Conservation (phyloP, 2,329 filamentous ascomycete species). For the Pseudocercospora ulei region DNA sequence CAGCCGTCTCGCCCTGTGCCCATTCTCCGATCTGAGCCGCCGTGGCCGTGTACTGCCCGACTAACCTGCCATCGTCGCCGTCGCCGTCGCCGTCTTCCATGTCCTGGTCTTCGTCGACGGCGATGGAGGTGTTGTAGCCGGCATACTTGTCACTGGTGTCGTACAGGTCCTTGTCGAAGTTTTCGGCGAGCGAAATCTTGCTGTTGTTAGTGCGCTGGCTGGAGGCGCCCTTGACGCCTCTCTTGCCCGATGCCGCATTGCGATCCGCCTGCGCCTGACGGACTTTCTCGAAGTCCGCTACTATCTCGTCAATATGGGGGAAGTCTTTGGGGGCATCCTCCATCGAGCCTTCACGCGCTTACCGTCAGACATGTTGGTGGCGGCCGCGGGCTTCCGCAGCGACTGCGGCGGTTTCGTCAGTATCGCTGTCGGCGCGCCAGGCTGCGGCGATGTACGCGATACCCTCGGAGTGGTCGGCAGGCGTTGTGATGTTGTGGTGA, state of each 20-base stretch:
- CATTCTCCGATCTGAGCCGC: constrained; percentile 90
- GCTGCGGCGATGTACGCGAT: constrained; percentile 5
- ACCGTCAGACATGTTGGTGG: constrained; percentile 22
- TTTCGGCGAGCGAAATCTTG: constrained; percentile 78
- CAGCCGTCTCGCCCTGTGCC: constrained; percentile 75
- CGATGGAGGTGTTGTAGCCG: constrained; percentile 84
- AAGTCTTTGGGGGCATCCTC: no score
- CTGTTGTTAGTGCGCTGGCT: constrained; percentile 69
- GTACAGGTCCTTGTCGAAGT: constrained; percentile 81
- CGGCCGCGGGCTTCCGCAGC: constrained; percentile 12
- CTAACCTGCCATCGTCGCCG: constrained; percentile 57
- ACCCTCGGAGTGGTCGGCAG: constrained; percentile 13
- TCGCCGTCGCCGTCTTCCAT: constrained; percentile 61
- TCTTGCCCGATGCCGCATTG: constrained; percentile 64
- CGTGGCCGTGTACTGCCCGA: constrained; percentile 93
- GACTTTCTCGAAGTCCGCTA: constrained; percentile 75
- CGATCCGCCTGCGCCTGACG: constrained; percentile 86
- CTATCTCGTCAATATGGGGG: no score
- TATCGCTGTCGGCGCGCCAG: constrained; percentile 8
- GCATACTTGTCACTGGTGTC: constrained; percentile 64
- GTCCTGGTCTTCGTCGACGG: constrained; percentile 64
- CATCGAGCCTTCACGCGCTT: constrained; percentile 1
- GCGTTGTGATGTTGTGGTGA: constrained; percentile 1
- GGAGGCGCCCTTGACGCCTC: constrained; percentile 68
- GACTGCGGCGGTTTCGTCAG: constrained; percentile 12